Conservation (phyloP, 345 rosid species). For the Moricandia arvensis region DNA sequence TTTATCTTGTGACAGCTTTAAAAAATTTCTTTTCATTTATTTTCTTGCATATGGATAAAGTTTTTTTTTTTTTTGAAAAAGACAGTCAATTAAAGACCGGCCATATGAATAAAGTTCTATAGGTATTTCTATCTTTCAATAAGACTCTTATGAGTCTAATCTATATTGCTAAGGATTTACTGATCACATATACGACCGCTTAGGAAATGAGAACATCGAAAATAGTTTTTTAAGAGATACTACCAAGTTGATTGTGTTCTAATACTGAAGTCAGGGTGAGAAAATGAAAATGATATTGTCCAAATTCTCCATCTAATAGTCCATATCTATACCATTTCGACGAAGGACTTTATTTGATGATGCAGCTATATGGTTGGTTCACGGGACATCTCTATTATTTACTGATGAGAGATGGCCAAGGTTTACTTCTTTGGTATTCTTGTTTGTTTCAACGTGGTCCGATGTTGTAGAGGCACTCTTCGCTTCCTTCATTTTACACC, state of each 20-base stretch:
- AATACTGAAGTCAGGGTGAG: neutral
- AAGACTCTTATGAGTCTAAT: too few species aligned
- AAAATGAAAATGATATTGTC: neutral
- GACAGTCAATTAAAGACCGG: too few species aligned
- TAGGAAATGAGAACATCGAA: neutral
- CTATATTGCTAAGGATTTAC: too few species aligned
- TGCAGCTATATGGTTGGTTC: constrained; percentile 1
- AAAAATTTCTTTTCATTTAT: too few species aligned
- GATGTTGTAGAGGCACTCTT: constrained; percentile 6
- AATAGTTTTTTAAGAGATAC: neutral
- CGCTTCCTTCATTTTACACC: constrained; percentile 56
- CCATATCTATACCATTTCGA: neutral
- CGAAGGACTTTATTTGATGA: neutral
- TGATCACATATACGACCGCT: neutral
- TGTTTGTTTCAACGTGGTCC: constrained; percentile 1
- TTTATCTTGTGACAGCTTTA: too few species aligned
- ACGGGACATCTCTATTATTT: constrained; percentile 24
- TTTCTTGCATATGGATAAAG: too few species aligned
- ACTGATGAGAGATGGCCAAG: constrained; percentile 4
- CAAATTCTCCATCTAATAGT: neutral
- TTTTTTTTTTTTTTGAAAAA: too few species aligned
- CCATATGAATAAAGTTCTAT: too few species aligned
- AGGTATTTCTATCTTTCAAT: too few species aligned
- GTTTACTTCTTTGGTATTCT: constrained; percentile 23
- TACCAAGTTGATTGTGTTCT: neutral